Conservation (phyloP, 2,329 filamentous ascomycete genomes). For the Ascochyta pisi region DNA sequence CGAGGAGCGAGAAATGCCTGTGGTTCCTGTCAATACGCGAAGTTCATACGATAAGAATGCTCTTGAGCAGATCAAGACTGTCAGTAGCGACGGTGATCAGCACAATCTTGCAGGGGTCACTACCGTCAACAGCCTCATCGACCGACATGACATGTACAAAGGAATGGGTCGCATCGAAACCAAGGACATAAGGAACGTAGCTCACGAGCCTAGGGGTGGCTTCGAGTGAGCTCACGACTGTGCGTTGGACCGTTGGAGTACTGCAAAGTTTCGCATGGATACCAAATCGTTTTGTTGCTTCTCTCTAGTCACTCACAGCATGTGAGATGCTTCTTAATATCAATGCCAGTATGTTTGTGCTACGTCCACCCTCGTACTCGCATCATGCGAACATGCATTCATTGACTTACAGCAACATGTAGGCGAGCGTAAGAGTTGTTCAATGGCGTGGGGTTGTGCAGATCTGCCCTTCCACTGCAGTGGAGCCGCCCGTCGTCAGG, state of each 20-base stretch:
- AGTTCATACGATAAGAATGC: slow-evolving; percentile 27
- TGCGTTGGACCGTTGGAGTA: neutral
- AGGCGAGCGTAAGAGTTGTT: neutral
- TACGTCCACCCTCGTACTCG: neutral
- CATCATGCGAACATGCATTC: neutral
- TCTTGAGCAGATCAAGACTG: slow-evolving; percentile 39
- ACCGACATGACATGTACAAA: slow-evolving; percentile 54
- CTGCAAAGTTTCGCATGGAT: slow-evolving; percentile 4
- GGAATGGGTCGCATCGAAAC: slow-evolving; percentile 47
- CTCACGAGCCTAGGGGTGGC: slow-evolving; percentile 28
- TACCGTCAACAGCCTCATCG: slow-evolving; percentile 47
- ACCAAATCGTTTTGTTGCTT: slow-evolving; percentile 3
- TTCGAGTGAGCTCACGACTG: slow-evolving; percentile 2
- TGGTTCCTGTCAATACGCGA: slow-evolving; percentile 14
- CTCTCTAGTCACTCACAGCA: neutral
- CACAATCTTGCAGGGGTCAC: slow-evolving; percentile 36
- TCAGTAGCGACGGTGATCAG: slow-evolving; percentile 30
- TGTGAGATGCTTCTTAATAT: neutral
- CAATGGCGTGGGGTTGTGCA: neutral
- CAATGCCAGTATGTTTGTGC: neutral
- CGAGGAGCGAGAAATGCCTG: slow-evolving; percentile 19
- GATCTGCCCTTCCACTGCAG: neutral
- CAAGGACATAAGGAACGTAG: slow-evolving; percentile 46
- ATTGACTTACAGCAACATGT: neutral
- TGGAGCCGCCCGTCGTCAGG: neutral